Conservation (phyloP, 306 rosid genomes). For the Purshia tridentata region DNA sequence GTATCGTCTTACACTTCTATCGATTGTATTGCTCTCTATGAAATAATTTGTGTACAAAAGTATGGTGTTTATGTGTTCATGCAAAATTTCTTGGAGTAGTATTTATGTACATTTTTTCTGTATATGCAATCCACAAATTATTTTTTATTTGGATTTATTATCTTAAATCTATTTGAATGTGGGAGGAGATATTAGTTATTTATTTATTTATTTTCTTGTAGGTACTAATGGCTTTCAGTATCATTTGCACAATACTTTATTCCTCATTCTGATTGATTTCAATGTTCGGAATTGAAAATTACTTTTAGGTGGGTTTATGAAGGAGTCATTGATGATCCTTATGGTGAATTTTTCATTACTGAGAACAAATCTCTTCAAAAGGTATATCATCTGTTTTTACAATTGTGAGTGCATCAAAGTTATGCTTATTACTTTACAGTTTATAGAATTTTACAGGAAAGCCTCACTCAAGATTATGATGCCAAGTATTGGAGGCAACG, state of each 20-base stretch:
- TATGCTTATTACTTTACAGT: conserved; percentile 28
- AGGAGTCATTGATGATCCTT: conserved; percentile 97
- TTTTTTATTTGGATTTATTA: neutral
- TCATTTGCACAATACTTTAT: conserved; percentile 8
- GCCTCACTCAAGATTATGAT: conserved; percentile 86
- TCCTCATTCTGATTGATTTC: conserved; percentile 23
- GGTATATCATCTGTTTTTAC: conserved; percentile 42
- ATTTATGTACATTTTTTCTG: neutral
- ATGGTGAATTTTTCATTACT: conserved; percentile 86
- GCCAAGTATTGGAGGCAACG: conserved; percentile 94
- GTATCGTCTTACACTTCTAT: neutral
- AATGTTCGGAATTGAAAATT: conserved; percentile 30
- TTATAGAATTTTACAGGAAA: conserved; percentile 59
- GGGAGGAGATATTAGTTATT: neutral
- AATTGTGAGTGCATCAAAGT: conserved; percentile 20
- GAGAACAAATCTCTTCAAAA: conserved; percentile 89
- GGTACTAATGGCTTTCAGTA: conserved; percentile 1
- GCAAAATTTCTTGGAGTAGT: neutral
- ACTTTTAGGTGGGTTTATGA: conserved; percentile 88
- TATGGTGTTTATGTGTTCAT: neutral
- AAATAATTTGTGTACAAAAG: neutral
- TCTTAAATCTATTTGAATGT: neutral
- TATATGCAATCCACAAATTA: conserved; percentile 1
- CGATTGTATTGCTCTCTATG: neutral
- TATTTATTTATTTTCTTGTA: neutral